phyloP scores from a whole-genome alignment of 1,284 basidiomycete genomes.

The Ganoderma leucocontextum region DNA sequence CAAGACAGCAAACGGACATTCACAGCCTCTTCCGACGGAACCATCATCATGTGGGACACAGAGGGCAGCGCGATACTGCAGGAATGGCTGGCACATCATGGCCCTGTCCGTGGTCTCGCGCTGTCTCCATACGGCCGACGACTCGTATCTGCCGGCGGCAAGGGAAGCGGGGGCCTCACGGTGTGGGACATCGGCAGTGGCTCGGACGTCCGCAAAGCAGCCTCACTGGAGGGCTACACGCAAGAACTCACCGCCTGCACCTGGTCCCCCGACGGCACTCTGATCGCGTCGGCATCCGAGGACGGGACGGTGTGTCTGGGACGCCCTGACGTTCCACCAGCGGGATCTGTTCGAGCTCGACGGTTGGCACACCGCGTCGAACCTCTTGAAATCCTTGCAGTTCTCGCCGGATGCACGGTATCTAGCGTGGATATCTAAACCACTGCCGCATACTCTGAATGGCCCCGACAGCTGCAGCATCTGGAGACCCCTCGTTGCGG shows the following conservation, averaged over 20 bases:
- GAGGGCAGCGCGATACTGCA: background rate
- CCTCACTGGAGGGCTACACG: background rate
- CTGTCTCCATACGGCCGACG: background rate
- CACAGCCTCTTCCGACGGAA: background rate
- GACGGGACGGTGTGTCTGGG: slow-evolving; percentile 3
- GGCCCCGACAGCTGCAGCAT: background rate
- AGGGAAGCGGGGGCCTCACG: background rate
- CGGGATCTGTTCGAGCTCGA: background rate
- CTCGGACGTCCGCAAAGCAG: background rate
- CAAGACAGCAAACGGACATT: background rate
- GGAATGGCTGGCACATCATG: background rate
- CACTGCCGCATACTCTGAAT: background rate
- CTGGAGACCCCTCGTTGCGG: background rate
- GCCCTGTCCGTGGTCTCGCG: background rate
- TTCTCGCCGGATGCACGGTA: background rate
- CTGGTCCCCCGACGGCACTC: slow-evolving; percentile 4
- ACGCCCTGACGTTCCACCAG: background rate
- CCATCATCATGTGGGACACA: background rate
- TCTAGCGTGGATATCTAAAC: background rate
- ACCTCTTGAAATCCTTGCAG: background rate
- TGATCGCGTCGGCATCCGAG: background rate
- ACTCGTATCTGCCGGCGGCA: background rate
- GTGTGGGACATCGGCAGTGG: background rate
- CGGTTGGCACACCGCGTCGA: background rate
- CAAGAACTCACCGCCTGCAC: background rate